Conservation (phyloP, 2,329 filamentous ascomycete species). For the Aureobasidium sp. region DNA sequence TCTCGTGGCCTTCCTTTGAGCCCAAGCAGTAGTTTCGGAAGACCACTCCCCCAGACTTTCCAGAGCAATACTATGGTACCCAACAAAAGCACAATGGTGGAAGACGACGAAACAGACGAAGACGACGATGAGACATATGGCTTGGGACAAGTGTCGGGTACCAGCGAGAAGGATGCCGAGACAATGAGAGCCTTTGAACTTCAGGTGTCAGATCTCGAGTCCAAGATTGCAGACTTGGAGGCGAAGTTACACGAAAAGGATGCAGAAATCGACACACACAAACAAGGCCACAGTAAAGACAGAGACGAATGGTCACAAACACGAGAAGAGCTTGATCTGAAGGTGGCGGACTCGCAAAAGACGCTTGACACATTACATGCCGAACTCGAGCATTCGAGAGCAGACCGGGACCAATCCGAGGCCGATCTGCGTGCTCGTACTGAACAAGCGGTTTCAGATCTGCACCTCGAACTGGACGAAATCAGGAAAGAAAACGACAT, state of each 20-base stretch:
- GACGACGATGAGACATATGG: conserved; percentile 55
- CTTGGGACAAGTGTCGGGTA: conserved; percentile 37
- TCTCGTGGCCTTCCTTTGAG: conserved; percentile 14
- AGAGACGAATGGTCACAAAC: conserved; percentile 31
- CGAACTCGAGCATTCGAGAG: conserved; percentile 51
- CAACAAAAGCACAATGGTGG: conserved; percentile 95
- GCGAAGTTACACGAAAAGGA: conserved; percentile 61
- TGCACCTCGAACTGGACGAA: conserved; percentile 13
- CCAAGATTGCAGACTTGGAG: conserved; percentile 66
- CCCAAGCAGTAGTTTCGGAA: conserved; percentile 50
- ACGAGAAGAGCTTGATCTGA: conserved; percentile 56
- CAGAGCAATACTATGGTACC: conserved; percentile 95
- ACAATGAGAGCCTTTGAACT: conserved; percentile 73
- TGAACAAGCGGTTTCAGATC: conserved; percentile 11
- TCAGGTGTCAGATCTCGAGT: conserved; percentile 66
- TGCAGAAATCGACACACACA: conserved; percentile 57
- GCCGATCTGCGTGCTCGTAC: conserved; percentile 14
- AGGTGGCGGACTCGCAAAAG: conserved; percentile 17
- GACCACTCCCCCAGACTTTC: conserved; percentile 79
- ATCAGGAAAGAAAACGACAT: conserved; percentile 19
- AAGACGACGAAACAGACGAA: conserved; percentile 76
- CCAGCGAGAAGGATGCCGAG: conserved; percentile 33
- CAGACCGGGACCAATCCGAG: conserved; percentile 22
- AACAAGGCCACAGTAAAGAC: conserved; percentile 23
- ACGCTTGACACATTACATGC: conserved; percentile 10